A percentile compares a stretch with the other conserved stretches of the same genome.
phyloP scores from a whole-genome alignment of 441 rosid species.

The Daphne laureola region DNA sequence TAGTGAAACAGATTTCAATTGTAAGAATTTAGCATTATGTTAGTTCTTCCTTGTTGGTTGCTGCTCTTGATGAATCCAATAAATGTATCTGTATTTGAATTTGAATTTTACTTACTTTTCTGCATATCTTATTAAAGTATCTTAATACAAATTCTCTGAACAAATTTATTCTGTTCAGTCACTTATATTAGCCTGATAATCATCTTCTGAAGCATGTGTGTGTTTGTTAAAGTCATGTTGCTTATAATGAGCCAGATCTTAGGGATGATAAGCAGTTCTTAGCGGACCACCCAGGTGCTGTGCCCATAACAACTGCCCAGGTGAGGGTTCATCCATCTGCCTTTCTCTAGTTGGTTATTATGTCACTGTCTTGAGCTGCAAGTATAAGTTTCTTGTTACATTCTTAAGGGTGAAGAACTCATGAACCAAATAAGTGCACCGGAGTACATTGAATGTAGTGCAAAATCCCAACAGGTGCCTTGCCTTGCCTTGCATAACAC shows the following conservation, averaged over 20 bases:
- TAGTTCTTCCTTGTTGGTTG: neutral
- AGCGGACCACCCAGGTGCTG: constrained; percentile 33
- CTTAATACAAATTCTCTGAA: no score
- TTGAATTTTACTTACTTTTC: no score
- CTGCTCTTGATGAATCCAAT: no score
- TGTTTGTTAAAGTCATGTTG: neutral
- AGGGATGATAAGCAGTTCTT: constrained; percentile 34
- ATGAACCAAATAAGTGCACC: constrained; percentile 48
- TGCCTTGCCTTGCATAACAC: neutral
- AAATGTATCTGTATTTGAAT: no score
- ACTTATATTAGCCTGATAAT: neutral
- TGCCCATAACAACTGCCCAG: constrained; percentile 28
- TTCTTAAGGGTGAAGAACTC: constrained; percentile 42
- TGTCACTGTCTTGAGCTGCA: no score
- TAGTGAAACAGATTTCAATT: neutral
- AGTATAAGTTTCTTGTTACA: neutral
- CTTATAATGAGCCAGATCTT: constrained; percentile 17
- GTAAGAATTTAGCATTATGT: neutral
- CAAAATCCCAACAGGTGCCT: constrained; percentile 46
- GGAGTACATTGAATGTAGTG: constrained; percentile 51
- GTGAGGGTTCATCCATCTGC: neutral
- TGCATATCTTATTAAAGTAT: neutral
- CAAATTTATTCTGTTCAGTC: no score
- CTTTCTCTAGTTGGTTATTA: neutral
- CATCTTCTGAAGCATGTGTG: neutral